Base-by-base conservation (phyloP, 2,329 filamentous ascomycete genomes). In the Thermothelomyces thermophilus region DNA sequence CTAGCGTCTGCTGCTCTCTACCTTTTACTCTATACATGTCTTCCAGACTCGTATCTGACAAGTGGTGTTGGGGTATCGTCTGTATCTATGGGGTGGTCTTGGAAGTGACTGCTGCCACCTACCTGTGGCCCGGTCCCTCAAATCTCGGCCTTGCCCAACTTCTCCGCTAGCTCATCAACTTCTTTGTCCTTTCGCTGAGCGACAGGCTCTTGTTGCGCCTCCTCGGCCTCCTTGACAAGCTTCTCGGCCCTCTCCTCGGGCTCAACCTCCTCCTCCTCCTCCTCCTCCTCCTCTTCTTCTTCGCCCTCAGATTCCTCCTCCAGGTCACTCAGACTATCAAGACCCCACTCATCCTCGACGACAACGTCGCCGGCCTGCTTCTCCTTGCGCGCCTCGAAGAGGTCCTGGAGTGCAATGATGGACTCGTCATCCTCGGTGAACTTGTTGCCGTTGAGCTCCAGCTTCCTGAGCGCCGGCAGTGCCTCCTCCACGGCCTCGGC, bases 381-480 rank as follows among this genome's bases (percentile, higher is more conserved):
- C 65, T 91, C 86, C 71, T 90, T 90, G 56, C 90, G 83, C 62
- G 80, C 77, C 51, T 88, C 84, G 22, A 96, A 74, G 24, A 93
- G 72, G 45, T 83, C 79, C 58, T 83, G 80, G 40, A 97, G 73
- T 19, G 73, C 74, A 53, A 80, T 70, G 36, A 96, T 76, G 24
- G 80, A 80, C 41, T 79, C 74, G 60, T 97, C 89, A 2, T 95
- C 89, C 67, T 96, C 90, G 8, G 79, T 74, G 61, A 98, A 95
- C 65, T 89, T 93, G 73, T 98, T 98, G 44, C 93, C 93, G 66
- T 98, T 97, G 58, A 98, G 73, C 70, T 97, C 93, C 43, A 98
- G 80, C 61, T 90, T 84, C 70, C 84, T 86, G 58, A 98, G 72
- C 11, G 79, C 78, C 1, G 89, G 90, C 8, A 98, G 76, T 2